Percentiles rank a stretch among this genome's conserved stretches.
Evolutionary conservation across 1,139 yeast genomes (phyloP).

Genomic region (Trichomonascaceae sp.): DNA sequence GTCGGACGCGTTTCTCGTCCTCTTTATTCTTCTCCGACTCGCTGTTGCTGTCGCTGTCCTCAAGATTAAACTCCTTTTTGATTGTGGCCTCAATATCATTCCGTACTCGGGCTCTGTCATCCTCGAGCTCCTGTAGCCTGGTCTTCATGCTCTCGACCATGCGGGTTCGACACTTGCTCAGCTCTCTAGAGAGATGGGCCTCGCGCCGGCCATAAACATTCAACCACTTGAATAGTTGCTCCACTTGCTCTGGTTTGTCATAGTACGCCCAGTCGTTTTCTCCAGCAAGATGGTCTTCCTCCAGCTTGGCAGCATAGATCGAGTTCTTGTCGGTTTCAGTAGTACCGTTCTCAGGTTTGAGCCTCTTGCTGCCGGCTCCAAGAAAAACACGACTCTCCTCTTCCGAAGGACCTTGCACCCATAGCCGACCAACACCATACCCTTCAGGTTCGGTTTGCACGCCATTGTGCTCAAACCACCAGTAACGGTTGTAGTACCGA

Average conservation of each 20-base stretch:
- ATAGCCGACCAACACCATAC: conserved; percentile 72
- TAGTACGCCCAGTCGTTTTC: conserved; percentile 57
- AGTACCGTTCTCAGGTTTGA: conserved; percentile 7
- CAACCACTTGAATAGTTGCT: conserved; percentile 49
- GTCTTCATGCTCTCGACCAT: conserved; percentile 46
- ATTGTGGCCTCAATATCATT: conserved; percentile 13
- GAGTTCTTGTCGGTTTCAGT: conserved; percentile 27
- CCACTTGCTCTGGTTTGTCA: conserved; percentile 49
- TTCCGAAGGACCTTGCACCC: conserved; percentile 86
- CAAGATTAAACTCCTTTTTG: conserved; percentile 9
- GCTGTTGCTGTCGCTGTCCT: conserved; percentile 10
- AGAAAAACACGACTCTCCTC: conserved; percentile 42
- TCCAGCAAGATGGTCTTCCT: conserved; percentile 52
- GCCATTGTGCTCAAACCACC: conserved; percentile 93
- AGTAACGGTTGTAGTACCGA: conserved; percentile 70
- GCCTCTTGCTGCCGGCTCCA: conserved; percentile 14
- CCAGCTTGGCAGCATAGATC: conserved; percentile 27
- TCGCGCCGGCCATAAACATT: conserved; percentile 73
- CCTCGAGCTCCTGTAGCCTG: conserved; percentile 34
- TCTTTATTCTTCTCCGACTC: conserved; percentile 21
- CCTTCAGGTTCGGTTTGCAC: conserved; percentile 41
- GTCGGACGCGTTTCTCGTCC: conserved; percentile 4
- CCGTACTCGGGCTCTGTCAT: conserved; percentile 18
- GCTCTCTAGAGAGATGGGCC: conserved; percentile 49
- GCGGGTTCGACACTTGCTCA: conserved; percentile 34